Conservation (phyloP, 495 filamentous ascomycete genomes). For the Apodospora peruviana region DNA sequence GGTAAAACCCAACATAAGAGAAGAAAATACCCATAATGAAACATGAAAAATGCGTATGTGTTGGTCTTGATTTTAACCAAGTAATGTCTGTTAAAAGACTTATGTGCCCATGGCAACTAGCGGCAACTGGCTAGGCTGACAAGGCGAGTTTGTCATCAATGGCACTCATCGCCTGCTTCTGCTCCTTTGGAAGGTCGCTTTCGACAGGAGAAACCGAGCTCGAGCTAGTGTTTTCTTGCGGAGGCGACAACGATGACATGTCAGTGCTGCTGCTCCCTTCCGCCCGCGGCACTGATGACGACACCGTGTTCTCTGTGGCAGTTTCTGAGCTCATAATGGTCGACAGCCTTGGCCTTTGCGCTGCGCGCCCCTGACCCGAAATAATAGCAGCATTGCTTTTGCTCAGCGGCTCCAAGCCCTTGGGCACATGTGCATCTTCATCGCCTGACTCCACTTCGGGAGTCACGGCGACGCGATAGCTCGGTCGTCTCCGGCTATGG, state of each 20-base stretch:
- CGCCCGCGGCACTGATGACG: not conserved
- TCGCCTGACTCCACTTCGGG: slow-evolving; percentile 23
- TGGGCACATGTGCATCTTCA: slow-evolving; percentile 16
- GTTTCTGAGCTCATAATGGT: slow-evolving; percentile 27
- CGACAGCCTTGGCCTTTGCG: slow-evolving; percentile 27
- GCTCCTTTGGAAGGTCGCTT: too few relatives aligned
- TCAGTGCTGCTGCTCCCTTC: not conserved
- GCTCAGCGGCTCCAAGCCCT: slow-evolving; percentile 13
- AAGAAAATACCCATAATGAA: too few relatives aligned
- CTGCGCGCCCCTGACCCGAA: slow-evolving; percentile 17
- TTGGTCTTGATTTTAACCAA: too few relatives aligned
- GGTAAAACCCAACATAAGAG: too few relatives aligned
- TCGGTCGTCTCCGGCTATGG: slow-evolving; percentile 16
- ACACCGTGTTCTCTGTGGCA: slow-evolving; percentile 5
- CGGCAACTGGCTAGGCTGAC: too few relatives aligned
- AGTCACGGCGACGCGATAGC: slow-evolving; percentile 13
- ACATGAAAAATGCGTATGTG: too few relatives aligned
- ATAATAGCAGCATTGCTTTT: slow-evolving; percentile 4
- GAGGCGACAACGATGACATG: too few relatives aligned
- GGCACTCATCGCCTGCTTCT: too few relatives aligned
- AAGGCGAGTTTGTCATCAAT: too few relatives aligned
- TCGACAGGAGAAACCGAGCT: too few relatives aligned
- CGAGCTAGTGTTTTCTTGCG: slow-evolving; percentile 9
- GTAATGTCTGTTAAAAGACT: too few relatives aligned
- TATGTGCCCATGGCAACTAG: too few relatives aligned